Evolutionary conservation across 2,329 filamentous ascomycete species (phyloP), one percentile per base, ranked within the genome.

Genomic region (Pestalotiopsis sp.): DNA sequence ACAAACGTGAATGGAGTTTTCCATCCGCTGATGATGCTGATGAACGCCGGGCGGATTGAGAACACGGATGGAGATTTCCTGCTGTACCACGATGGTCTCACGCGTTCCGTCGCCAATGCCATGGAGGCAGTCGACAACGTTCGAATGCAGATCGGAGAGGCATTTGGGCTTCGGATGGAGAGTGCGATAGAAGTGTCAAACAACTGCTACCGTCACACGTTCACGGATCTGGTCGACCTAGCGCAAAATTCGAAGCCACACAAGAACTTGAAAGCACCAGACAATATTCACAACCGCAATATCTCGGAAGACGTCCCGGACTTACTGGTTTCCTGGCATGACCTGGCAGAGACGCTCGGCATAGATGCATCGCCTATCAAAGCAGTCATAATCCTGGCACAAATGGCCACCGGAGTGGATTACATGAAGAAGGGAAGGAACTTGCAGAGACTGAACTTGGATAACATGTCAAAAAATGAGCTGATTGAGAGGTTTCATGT

Each of bases 31-130:
- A 74, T 75, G 72, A 72, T 75, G 70, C 65, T 76, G 11, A 71
- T 76, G 73, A 76, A 76, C 62, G 73, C 71, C 3, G 75, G 75
- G 13, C 73, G 75, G 27, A 76, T 76, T 36, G 75, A 76, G 64
- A 73, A 67, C 65, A 75, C 75, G 1, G 69, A 9, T 1, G 74
- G 75, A 13, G 72, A 72, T 41, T 76, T 76, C 49, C 57, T 72
- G 11, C 56, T 75, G 9, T 73, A 73, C 64, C 66, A 64, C n/a
- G 69, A 73, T 5, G 72, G 72, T 13, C 71, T 73, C 11, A 72
- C 72, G 1, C 70, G 64, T 4, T 67, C 71, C 14, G 72, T 73
- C 12, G 70, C 71, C 23, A 66, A 69, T 56, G 75, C 73, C 11
- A 74, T 75, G 70, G 38, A 68, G 2, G 72, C 70, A 1, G 69